These are phyloP conservation scores for Ceratobasidium sp. DNA, from an alignment of 1,284 basidiomycete genomes.

Conservation along the genomic window DNA sequence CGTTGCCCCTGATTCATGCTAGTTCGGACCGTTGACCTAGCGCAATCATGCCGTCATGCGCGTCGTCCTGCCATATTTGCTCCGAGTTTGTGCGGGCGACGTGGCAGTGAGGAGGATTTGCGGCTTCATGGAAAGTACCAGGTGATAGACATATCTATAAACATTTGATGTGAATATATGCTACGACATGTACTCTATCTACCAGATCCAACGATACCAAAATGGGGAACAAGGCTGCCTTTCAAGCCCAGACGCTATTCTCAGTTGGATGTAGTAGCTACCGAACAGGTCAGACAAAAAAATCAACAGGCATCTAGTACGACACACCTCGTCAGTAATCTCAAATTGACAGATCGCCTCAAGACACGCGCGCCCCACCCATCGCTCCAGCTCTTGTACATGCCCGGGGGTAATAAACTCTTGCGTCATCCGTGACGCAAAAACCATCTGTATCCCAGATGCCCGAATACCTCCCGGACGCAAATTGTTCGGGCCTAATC, in stretches of 20 bases:
- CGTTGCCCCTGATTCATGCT: constrained; percentile 17
- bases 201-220: neutral
- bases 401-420: constrained; percentile 82
- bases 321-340: constrained; percentile 42
- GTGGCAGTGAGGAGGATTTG: neutral
- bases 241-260: constrained; percentile 44
- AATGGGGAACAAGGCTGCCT: neutral
- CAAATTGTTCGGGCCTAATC: neutral
- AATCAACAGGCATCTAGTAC: neutral
- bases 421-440: constrained; percentile 80
- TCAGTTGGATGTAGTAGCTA: constrained; percentile 41
- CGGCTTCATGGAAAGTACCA: neutral
- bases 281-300: constrained; percentile 2
- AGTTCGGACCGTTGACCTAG: neutral
- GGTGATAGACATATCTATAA: neutral
- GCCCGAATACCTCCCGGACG: constrained; percentile 66
- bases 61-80: constrained; percentile 35
- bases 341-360: constrained; percentile 61
- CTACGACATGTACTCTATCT: neutral
- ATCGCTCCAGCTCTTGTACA: constrained; percentile 74
- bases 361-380: constrained; percentile 70
- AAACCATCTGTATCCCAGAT: constrained; percentile 86
- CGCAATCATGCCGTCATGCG: constrained; percentile 12
- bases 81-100: neutral
- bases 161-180: constrained; percentile 27